Base-by-base conservation (phyloP, 352 stramenopile species). In the Phytophthora brassicae region DNA sequence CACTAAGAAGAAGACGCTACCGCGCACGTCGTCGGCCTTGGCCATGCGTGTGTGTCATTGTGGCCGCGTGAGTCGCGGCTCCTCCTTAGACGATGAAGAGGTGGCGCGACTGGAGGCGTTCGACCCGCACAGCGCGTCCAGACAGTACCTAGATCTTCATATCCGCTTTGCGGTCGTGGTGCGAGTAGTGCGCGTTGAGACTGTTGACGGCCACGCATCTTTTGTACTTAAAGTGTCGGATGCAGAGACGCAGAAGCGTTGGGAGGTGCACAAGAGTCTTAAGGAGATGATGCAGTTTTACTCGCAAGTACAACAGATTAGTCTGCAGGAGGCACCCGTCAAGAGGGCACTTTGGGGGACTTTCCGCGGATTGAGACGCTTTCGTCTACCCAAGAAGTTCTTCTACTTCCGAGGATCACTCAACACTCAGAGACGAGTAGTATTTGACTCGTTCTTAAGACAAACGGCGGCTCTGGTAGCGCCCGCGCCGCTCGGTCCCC, bases 371-470 rank as follows among this genome's bases (percentile, higher is more conserved):
- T 48, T 89, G 22, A 65, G 74, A 38, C 74, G 72, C 14, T 84
- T 79, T 49, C 64, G 77, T 6, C 59, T 89, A 35, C 79, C 80
- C 8, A 86, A 78, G 53, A 80, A 75, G 24, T 60, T 85, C 28
- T 75, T 89, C 47, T 66, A 79, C 50, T 86, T 76, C 17, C 68
- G 76, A 55, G 78, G 72, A 24, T 74, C 76, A 11, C 56, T 88
- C 17, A 78, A 73, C 31, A 68, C 79, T 11, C 80, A 89, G 68
- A 72, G 79, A 19, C 72, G 75, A 38, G 74, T 84, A 2, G 70
- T 86, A n/a, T 88, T 87, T 47, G 80, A 89, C 60, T 88, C 81
- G 62, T 84, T 88, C 26, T 65, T 90, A 46, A 70, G 78, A 9
- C 81, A 90, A 44, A 88, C 78, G 11, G 78, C 78, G 11, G 76